phyloP scores from a whole-genome alignment of 352 stramenopile species.

The Phytophthora constricta region DNA sequence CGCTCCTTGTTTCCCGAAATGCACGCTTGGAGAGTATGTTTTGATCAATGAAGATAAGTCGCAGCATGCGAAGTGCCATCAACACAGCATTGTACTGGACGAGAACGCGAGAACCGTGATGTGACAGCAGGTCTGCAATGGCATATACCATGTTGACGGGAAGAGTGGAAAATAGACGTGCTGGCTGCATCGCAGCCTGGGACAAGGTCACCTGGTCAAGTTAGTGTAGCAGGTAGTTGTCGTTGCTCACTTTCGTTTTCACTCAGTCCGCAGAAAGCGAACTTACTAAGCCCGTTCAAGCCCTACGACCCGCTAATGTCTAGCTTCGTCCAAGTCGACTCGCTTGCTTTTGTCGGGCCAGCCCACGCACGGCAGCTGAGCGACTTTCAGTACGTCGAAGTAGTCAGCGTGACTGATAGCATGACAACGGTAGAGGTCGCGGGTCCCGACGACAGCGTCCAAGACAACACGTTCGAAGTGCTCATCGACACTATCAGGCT shows the following conservation, averaged over 20 bases:
- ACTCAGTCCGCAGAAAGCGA: not conserved
- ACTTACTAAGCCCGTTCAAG: too few species aligned
- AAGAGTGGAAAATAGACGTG: too few species aligned
- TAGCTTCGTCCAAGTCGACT: not conserved
- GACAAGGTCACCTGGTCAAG: not conserved
- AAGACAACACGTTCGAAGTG: not conserved
- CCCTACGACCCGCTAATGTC: not conserved
- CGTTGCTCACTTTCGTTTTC: too few species aligned
- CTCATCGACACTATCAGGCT: not conserved
- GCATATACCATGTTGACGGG: too few species aligned
- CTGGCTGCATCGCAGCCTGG: not conserved
- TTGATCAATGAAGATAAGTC: too few species aligned
- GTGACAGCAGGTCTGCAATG: too few species aligned
- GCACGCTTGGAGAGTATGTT: too few species aligned
- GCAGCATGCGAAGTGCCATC: too few species aligned
- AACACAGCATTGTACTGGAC: too few species aligned
- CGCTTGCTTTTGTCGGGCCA: not conserved
- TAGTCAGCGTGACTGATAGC: not conserved
- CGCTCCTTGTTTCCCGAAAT: too few species aligned
- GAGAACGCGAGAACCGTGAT: too few species aligned
- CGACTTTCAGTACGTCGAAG: slow-evolving; percentile 17
- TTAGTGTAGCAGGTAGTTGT: not conserved
- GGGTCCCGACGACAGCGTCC: not conserved
- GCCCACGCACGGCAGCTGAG: not conserved
- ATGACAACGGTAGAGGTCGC: slow-evolving; percentile 6